These are phyloP conservation scores for Cytidiella melzeri DNA, from an alignment of 768 basidiomycete species.

Conservation along the genomic window DNA sequence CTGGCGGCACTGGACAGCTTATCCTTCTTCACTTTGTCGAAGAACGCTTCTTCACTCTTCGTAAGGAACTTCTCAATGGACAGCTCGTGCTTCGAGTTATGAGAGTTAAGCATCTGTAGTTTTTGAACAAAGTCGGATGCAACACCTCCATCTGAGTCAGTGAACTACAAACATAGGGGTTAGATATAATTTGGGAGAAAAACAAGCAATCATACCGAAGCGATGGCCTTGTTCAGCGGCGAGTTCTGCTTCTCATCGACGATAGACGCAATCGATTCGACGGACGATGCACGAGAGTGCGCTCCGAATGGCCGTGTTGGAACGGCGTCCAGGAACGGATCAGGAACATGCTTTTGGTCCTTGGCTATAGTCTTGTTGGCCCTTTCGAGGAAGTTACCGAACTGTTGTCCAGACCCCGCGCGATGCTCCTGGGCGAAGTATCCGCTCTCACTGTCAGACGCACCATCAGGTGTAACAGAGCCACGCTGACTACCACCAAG, in stretches of 20 bases:
- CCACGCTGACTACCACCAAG: slow-evolving; percentile 22
- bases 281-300: slow-evolving; percentile 75
- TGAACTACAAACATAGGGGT: slow-evolving; percentile 51
- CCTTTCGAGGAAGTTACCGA: slow-evolving; percentile 75
- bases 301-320: slow-evolving; percentile 73
- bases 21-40: slow-evolving; percentile 83
- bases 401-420: slow-evolving; percentile 35
- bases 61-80: slow-evolving; percentile 88
- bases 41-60: slow-evolving; percentile 93
- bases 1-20: slow-evolving; percentile 81
- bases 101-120: slow-evolving; percentile 67
- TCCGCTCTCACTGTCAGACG: slow-evolving; percentile 57
- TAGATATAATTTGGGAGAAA: slow-evolving; percentile 1
- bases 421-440: slow-evolving; percentile 28
- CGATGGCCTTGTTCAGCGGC: slow-evolving; percentile 90
- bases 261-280: slow-evolving; percentile 89
- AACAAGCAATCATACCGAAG: slow-evolving; percentile 49
- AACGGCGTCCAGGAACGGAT: slow-evolving; percentile 77
- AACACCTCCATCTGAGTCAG: slow-evolving; percentile 89
- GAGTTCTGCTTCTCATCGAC: slow-evolving; percentile 89
- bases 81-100: slow-evolving; percentile 86
- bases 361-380: slow-evolving; percentile 81
- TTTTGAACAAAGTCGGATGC: slow-evolving; percentile 86
- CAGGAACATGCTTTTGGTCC: slow-evolving; percentile 71
- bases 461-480: slow-evolving; percentile 34